Evolutionary conservation across 2,329 filamentous ascomycete species (phyloP), one percentile per base, ranked within the genome.

Genomic region (Albifimbria verrucaria): DNA sequence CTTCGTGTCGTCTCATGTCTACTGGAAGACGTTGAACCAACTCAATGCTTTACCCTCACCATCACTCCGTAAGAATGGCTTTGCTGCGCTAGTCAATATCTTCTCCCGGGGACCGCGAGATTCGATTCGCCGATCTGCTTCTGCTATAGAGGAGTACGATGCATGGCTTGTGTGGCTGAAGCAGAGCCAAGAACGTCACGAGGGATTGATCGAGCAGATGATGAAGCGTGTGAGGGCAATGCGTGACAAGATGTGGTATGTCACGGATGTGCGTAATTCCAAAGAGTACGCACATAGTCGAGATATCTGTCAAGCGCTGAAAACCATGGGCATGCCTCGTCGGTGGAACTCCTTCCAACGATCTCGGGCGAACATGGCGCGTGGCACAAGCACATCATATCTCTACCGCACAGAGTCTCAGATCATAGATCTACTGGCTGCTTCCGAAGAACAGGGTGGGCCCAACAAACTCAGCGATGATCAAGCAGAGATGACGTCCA

Each of bases 231-330:
- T 94, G 36, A 83, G 86, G 53, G 86, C 88, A 21, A 78, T 97
- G 39, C 85, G 94, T 42, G 90, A 96, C 68, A 97, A 97, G 77
- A 96, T 97, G 90, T 99, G 94, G 94, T 99, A 96, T 68, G 89
- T 94, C 55, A 93, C 90, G 1, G 92, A 97, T 68, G 92, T 97
- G 24, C 88, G 90, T 57, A 92, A 93, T 62, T 97, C 94, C 4
- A 89, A 86, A 48, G 85, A 86, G 10, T 97, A 97, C 63, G 90
- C 94, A 55, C 88, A 95, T 60, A 91, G 90, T 39, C 87, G 87
- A 54, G 90, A 93, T 58, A 87, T 97, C 46, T 90, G 92, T 6
- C 82, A 89, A 55, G 94, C 93, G 4, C 76, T 99, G 48, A 95
- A 94, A 70, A 91, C 89, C 7, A 97, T 99, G 94, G 89, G 87